Evolutionary conservation across 495 filamentous ascomycete genomes (phyloP).

Genomic region (Talaromyces trachyspermus): DNA sequence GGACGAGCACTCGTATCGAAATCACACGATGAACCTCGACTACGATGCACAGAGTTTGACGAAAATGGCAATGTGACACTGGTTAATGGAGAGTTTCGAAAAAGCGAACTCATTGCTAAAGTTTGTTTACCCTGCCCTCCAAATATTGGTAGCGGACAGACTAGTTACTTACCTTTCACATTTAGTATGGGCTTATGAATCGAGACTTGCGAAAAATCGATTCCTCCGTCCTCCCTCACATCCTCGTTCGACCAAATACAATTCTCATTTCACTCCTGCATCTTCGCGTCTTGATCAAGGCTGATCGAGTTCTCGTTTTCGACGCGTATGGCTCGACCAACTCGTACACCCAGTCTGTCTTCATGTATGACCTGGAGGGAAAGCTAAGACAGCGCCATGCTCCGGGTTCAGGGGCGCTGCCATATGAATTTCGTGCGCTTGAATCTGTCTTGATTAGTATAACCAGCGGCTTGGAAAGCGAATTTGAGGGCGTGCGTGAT

Average conservation of each 20-base stretch:
- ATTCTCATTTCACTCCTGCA: constrained; percentile 94
- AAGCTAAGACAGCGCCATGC: constrained; percentile 52
- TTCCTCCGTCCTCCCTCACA: constrained; percentile 94
- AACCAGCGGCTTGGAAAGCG: constrained; percentile 79
- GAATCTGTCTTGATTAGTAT: constrained; percentile 54
- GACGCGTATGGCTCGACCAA: constrained; percentile 93
- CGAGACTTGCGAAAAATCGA: constrained; percentile 97
- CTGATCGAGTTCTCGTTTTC: constrained; percentile 88
- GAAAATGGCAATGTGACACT: constrained; percentile 90
- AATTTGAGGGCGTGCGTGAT: constrained; percentile 87
- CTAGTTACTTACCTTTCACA: constrained; percentile 22
- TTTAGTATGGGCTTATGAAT: constrained; percentile 85
- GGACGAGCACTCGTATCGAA: constrained; percentile 60
- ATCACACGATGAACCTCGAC: constrained; percentile 67
- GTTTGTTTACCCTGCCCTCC: constrained; percentile 39
- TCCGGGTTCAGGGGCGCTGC: constrained; percentile 42
- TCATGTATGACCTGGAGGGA: constrained; percentile 83
- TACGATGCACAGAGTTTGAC: constrained; percentile 93
- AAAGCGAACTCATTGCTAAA: constrained; percentile 92
- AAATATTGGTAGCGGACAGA: neutral
- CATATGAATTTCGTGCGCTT: constrained; percentile 57
- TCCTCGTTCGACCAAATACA: constrained; percentile 86
- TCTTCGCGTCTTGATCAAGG: constrained; percentile 87
- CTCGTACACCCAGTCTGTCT: constrained; percentile 89
- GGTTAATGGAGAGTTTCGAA: constrained; percentile 93